These are phyloP conservation scores for Meyerozyma elateridarum DNA, from an alignment of 1,139 yeast species.

Conservation along the genomic window DNA sequence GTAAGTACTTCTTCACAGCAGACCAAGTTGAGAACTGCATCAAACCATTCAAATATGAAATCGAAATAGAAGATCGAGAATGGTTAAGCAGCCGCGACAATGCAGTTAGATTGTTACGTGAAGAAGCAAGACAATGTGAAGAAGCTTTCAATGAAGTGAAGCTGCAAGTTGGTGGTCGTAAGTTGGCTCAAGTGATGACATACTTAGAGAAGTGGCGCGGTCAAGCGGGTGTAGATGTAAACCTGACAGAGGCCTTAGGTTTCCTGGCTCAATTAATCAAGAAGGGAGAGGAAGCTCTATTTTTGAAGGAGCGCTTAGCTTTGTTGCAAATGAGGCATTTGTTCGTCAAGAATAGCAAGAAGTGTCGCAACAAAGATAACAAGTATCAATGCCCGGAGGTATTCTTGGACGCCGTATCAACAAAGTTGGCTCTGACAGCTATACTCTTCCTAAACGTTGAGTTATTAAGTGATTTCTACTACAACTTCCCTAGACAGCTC, in stretches of 20 bases:
- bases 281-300: conserved; percentile 81
- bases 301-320: conserved; percentile 69
- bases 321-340: conserved; percentile 71
- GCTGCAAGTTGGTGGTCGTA: conserved; percentile 74
- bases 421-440: conserved; percentile 88
- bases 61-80: conserved; percentile 92
- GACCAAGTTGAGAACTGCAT: conserved; percentile 98
- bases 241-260: conserved; percentile 64
- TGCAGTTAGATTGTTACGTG: conserved; percentile 66
- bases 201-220: conserved; percentile 55
- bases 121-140: conserved; percentile 82
- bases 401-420: conserved; percentile 87
- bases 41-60: conserved; percentile 95
- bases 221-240: conserved; percentile 36
- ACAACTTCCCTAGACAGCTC: conserved; percentile 90
- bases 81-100: conserved; percentile 84
- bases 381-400: conserved; percentile 93
- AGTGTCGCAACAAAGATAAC: conserved; percentile 71
- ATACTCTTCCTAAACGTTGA: conserved; percentile 92
- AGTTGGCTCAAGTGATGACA: conserved; percentile 75
- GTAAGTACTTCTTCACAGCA: conserved; percentile 85
- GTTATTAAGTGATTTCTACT: conserved; percentile 87
- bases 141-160: conserved; percentile 59
- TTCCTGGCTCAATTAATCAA: conserved; percentile 68
- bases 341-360: conserved; percentile 65